phyloP scores from a whole-genome alignment of 2,329 filamentous ascomycete genomes.

The Grosmannia huntii region DNA sequence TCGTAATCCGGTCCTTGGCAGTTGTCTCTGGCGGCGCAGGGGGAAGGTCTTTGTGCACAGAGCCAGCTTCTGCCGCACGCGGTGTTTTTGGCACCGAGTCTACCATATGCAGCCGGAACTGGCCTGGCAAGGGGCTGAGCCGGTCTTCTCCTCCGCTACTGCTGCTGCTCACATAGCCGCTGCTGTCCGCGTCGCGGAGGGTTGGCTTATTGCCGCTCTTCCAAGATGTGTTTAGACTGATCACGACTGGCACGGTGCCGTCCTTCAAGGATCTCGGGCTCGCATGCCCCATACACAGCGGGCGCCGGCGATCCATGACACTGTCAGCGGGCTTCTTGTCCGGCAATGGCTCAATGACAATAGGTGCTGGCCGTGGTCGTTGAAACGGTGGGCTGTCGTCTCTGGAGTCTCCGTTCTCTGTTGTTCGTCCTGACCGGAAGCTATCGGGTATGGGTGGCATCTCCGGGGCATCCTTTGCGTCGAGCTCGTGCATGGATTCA shows the following conservation, averaged over 20 bases:
- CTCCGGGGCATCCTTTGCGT: conserved; percentile 5
- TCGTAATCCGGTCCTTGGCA: conserved; percentile 50
- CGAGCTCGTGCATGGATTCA: conserved; percentile 17
- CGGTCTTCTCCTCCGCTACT: conserved; percentile 4
- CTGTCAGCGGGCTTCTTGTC: conserved; percentile 11
- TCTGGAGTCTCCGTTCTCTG: not conserved
- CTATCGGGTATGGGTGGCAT: conserved; percentile 9
- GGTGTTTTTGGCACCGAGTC: conserved; percentile 5
- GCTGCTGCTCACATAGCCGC: conserved; percentile 4
- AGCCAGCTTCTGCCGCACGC: conserved; percentile 21
- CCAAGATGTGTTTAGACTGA: conserved; percentile 22
- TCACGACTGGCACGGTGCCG: conserved; percentile 17
- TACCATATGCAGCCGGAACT: not conserved
- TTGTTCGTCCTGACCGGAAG: not conserved
- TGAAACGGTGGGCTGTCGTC: not conserved
- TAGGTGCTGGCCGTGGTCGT: not conserved
- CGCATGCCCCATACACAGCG: conserved; percentile 16
- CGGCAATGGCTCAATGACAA: conserved; percentile 1
- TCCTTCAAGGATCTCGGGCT: conserved; percentile 7
- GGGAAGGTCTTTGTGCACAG: conserved; percentile 44
- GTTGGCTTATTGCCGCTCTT: conserved; percentile 11
- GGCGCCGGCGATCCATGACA: conserved; percentile 27
- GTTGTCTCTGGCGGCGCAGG: conserved; percentile 45
- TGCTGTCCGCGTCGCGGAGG: conserved; percentile 9
- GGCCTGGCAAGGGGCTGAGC: not conserved